Base-by-base conservation (phyloP, 139 green algal genomes). In the Marvania coccoides region DNA sequence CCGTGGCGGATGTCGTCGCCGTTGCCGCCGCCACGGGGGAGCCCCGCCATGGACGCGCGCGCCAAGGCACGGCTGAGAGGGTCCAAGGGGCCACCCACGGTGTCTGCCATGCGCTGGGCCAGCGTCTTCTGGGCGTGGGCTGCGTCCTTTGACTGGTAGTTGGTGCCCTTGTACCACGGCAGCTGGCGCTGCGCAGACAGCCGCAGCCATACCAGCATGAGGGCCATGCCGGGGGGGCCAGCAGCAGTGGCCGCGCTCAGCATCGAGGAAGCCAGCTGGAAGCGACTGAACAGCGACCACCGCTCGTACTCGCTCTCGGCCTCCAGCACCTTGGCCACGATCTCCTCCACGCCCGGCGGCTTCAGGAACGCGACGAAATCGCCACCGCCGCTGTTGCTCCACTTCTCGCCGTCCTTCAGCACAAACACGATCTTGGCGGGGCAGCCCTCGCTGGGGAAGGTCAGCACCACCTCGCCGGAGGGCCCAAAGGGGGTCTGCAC, bases 71-170 rank as follows among this genome's bases (percentile, higher is more conserved):
- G 75, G 53, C 68, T 71, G 10, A 70, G 24, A 0, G 78, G 75
- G 63, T 92, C 71, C n/a, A 69, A 31, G 7, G 61, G 53, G 19
- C 10, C 53, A 29, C 29, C 35, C 30, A 73, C 79, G 68, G 83
- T 88, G 55, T 82, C 72, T 3, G 77, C 74, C 35, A 95, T 85
- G 35, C 75, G 66, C 72, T 93, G 72, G 4, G 84, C 83, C 15
- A 91, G 40, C 42, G 63, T 39, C 73, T 95, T 91, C 76, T 96
- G 88, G 34, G 90, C 80, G 72, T 89, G 80, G 2, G 86, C 90
- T 58, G 95, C 91, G 83, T 97, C 91, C 76, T 94, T 93, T 47
- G 70, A 67, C 77, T 96, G 90, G 73, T 92, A 91, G 74, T 86
- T 90, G 51, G 65, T 64, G 57, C 63, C 62, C 36, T 61, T 56